Evolutionary conservation across 139 green algal species (phyloP).

Genomic region (Chlamydomonas eustigma): DNA sequence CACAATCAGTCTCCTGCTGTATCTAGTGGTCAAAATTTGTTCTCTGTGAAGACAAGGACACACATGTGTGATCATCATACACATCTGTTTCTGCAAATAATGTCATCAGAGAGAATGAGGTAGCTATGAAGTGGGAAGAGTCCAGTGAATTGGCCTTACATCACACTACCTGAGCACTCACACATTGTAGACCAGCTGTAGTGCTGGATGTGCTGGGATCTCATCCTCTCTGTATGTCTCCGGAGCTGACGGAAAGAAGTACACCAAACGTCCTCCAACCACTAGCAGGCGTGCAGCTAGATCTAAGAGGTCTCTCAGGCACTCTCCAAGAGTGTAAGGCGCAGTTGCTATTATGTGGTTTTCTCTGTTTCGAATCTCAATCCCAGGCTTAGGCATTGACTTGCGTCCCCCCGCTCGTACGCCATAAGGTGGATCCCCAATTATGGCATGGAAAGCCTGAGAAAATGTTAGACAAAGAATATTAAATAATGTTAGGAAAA

Average conservation of each 20-base stretch:
- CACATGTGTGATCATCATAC: too few species aligned
- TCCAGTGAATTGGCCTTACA: too few species aligned
- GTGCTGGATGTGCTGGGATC: slow-evolving; percentile 64
- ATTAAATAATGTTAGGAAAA: not conserved
- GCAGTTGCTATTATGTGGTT: slow-evolving; percentile 74
- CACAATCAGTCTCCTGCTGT: slow-evolving; percentile 83
- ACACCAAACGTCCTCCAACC: slow-evolving; percentile 63
- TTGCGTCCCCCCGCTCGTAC: slow-evolving; percentile 91
- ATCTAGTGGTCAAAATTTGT: slow-evolving; percentile 74
- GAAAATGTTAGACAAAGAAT: not conserved
- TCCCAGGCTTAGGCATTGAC: slow-evolving; percentile 28
- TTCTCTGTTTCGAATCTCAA: not conserved
- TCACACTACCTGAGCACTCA: slow-evolving; percentile 15
- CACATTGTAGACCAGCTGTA: slow-evolving; percentile 47
- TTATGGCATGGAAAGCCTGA: slow-evolving; percentile 76
- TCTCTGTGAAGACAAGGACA: slow-evolving; percentile 43
- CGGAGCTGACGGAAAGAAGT: slow-evolving; percentile 60
- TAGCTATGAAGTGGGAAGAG: too few species aligned
- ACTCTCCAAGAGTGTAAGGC: slow-evolving; percentile 84
- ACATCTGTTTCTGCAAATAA: too few species aligned
- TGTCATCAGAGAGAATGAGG: too few species aligned
- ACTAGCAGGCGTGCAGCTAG: slow-evolving; percentile 66
- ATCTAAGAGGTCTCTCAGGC: slow-evolving; percentile 86
- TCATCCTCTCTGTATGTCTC: slow-evolving; percentile 56
- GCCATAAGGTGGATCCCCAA: slow-evolving; percentile 94